Base-by-base conservation (phyloP, 2,329 filamentous ascomycete genomes). In the Alternaria tenuissima region DNA sequence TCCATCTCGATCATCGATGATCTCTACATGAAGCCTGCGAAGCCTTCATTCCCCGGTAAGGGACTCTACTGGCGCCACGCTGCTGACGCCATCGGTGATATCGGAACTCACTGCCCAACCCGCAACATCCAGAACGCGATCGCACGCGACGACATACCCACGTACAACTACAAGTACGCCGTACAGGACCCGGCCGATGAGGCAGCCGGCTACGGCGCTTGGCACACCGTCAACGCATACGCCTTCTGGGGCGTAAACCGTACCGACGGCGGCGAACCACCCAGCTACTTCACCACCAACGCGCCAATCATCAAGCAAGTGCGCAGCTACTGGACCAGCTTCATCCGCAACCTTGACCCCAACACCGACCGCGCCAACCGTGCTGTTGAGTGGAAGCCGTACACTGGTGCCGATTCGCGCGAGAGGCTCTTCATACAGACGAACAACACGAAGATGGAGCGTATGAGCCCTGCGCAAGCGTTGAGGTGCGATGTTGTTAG, bases 311-410 rank as follows among this genome's bases (percentile, higher is more conserved):
- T 90, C 1, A 81, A 85, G 0, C 78, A 90, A 0, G 84, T 91
- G 28, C 89, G 92, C 70, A 84, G 82, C 0, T 94, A 93, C 76
- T 93, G 90, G 89, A 86, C 88, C 1, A 91, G 88, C 64, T 94
- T 94, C 72, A 87, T 94, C 61, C 80, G 85, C 26, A 82, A 81
- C 0, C 83, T 87, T 38, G 82, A 94, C 73, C 91, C 91, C 0
- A 94, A 93, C 71, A 80, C 68, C 16, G 77, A 82, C 55, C 81
- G 86, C 8, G 63, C 76, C 43, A 38, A 63, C 0, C 83, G 81
- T 0, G 80, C 80, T 43, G 85, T 86, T 3, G 76, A 76, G 55
- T 90, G 88, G 88, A 75, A 79, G 62, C 72, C 75, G 5, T 88
- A 82, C 73, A 70, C 65, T 48, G 67, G 72, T 20, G 66, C 61